phyloP scores from a whole-genome alignment of 2,329 filamentous ascomycete genomes.

The Aspergillus japonicus region DNA sequence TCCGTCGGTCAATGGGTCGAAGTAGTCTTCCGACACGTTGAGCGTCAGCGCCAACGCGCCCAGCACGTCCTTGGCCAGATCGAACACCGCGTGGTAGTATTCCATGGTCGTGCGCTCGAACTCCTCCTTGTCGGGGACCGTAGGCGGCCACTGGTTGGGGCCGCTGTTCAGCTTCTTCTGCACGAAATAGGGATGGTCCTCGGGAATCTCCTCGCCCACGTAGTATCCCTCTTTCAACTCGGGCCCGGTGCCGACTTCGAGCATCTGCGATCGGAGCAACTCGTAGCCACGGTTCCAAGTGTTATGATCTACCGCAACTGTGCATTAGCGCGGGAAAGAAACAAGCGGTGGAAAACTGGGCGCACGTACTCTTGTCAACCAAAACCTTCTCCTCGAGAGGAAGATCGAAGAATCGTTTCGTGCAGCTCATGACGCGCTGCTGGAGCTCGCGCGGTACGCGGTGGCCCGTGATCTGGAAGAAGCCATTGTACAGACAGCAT shows the following conservation, averaged over 20 bases:
- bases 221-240: slow-evolving; percentile 48
- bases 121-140: slow-evolving; percentile 22
- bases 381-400: slow-evolving; percentile 44
- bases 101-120: slow-evolving; percentile 41
- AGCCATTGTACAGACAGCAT: slow-evolving; percentile 37
- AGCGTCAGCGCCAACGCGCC: slow-evolving; percentile 43
- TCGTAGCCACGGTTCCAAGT: slow-evolving; percentile 48
- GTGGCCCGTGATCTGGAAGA: slow-evolving; percentile 49
- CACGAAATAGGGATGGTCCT: slow-evolving; percentile 39
- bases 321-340: neutral
- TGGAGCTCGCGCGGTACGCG: slow-evolving; percentile 41
- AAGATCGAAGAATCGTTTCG: slow-evolving; percentile 44
- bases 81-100: slow-evolving; percentile 42
- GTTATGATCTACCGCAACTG: slow-evolving; percentile 31
- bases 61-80: slow-evolving; percentile 44
- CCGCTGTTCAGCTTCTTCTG: slow-evolving; percentile 41
- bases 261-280: slow-evolving; percentile 42
- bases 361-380: slow-evolving; percentile 32
- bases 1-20: slow-evolving; percentile 35
- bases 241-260: slow-evolving; percentile 43
- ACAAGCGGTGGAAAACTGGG: neutral
- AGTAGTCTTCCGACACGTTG: slow-evolving; percentile 38
- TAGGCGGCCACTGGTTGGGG: slow-evolving; percentile 43
- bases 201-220: slow-evolving; percentile 44
- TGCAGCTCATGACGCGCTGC: slow-evolving; percentile 38